Conservation (phyloP, 116 monocot species). For the Trichopus zeylanicus region DNA sequence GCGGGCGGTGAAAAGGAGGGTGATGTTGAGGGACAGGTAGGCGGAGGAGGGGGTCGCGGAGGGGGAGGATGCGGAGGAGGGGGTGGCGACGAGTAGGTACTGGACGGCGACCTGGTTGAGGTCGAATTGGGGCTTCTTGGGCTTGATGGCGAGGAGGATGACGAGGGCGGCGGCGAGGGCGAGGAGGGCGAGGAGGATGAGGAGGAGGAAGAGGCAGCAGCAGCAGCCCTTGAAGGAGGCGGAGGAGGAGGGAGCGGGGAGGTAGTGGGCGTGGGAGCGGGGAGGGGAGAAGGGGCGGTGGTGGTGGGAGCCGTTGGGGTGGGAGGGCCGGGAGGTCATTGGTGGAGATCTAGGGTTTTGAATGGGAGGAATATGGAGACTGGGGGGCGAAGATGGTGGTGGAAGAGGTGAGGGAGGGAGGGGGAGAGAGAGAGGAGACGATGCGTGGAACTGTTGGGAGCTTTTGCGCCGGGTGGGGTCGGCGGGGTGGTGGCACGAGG, state of each 20-base stretch:
- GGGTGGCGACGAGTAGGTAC: conserved; percentile 70
- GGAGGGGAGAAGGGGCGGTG: conserved; percentile 1
- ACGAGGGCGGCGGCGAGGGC: conserved; percentile 58
- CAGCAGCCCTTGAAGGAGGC: conserved; percentile 80
- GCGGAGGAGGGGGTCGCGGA: conserved; percentile 17
- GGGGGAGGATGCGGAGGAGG: conserved; percentile 21
- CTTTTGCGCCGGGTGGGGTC: too few relatives aligned
- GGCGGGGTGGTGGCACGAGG: too few relatives aligned
- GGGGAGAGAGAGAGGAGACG: too few relatives aligned
- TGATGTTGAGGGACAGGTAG: conserved; percentile 80
- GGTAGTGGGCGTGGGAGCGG: neutral
- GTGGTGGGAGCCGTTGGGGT: conserved; percentile 15
- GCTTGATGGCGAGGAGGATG: conserved; percentile 64
- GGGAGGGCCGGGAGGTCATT: neutral
- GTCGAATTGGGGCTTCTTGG: conserved; percentile 81
- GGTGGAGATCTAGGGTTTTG: neutral
- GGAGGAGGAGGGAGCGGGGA: conserved; percentile 24
- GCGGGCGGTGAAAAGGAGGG: conserved; percentile 64
- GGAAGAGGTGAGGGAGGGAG: too few relatives aligned
- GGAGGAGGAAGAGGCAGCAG: conserved; percentile 93
- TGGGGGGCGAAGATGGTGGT: too few relatives aligned
- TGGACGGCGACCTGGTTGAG: conserved; percentile 76
- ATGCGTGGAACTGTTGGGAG: too few relatives aligned
- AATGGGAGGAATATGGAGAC: too few relatives aligned
- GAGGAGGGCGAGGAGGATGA: conserved; percentile 81